These are phyloP conservation scores for Colletotrichum caudatum DNA, from an alignment of 2,329 filamentous ascomycete genomes.

Conservation along the genomic window DNA sequence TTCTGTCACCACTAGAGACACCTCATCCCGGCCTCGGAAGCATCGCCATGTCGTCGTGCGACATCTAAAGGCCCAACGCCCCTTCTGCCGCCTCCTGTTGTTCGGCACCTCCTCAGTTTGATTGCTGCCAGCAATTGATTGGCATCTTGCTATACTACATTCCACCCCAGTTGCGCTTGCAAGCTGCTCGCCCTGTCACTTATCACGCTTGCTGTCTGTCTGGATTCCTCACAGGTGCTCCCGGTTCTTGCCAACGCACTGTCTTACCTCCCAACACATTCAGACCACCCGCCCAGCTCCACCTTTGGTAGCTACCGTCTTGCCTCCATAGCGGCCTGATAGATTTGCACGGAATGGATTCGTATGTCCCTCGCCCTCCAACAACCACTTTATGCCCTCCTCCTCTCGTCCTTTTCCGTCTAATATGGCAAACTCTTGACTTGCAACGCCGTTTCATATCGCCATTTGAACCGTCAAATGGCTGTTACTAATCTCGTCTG, in stretches of 20 bases:
- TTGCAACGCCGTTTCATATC: background rate
- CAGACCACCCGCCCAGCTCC: background rate
- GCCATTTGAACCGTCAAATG: conserved; percentile 14
- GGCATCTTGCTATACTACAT: conserved; percentile 1
- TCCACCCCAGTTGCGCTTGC: background rate
- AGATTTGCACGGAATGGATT: conserved; percentile 28
- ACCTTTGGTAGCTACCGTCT: conserved; percentile 20
- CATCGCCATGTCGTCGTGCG: conserved; percentile 36
- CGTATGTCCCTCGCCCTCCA: conserved; percentile 33
- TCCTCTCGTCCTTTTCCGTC: background rate
- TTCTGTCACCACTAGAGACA: background rate
- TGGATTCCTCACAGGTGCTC: conserved; percentile 2
- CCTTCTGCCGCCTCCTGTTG: conserved; percentile 1
- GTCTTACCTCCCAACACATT: conserved; percentile 20
- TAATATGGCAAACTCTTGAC: background rate
- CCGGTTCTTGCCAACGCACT: conserved; percentile 20
- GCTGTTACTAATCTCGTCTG: conserved; percentile 36
- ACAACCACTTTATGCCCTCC: conserved; percentile 8
- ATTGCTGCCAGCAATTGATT: conserved; percentile 13
- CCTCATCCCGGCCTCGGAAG: conserved; percentile 18
- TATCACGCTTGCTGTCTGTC: background rate
- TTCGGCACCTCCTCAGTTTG: background rate
- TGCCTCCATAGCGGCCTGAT: background rate
- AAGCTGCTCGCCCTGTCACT: conserved; percentile 11
- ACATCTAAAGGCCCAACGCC: conserved; percentile 26